Evolutionary conservation across 1,139 yeast species (phyloP), one percentile per base, ranked within the genome.

Genomic region (Kurtzmaniella quercitrusa): DNA sequence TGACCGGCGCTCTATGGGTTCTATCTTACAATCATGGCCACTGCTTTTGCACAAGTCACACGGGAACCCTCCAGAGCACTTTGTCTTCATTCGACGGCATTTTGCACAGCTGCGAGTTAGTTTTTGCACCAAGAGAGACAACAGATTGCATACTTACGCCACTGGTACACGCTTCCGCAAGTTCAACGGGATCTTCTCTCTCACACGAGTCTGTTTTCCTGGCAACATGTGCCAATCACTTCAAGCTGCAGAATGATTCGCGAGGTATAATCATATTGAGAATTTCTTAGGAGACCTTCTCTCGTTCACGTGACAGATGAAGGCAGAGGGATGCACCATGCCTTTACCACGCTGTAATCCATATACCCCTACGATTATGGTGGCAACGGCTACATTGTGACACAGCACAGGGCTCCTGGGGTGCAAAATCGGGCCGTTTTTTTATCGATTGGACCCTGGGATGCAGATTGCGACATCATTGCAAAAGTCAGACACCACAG

Each of bases 51-150:
- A 55, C 34, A 47, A 47, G 1, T 43, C 42, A 47, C 59, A 55
- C 2, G 59, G 59, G 29, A 44, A 43, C 3, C 55, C 50, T 6
- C 59, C 57, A 16, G 40, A 47, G 41, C 57, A 52, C 43, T 51
- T 51, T n/a, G 46, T 38, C 29, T 53, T 48, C 34, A 45, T 40
- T 19, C 37, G 18, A 38, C 58, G 46, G 42, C 57, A 52, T 37
- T 50, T 43, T 40, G 46, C 50, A 41, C 59, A 52, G 23, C 52
- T 46, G 42, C 44, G 44, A 38, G 50, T 44, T 31, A 31, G 36
- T 31, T 12, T 12, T 6, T 27, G 31, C 5, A 27, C 14, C 31
- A 6, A 27, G 10, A 4, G 10, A 27, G 5, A n/a, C 10, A 10
- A n/a, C 23, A 21, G 4, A 8, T 21, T 21, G 23, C n/a, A n/a